Conservation (phyloP, 805 yeast species). For the Nakazawaea laoshanensis region DNA sequence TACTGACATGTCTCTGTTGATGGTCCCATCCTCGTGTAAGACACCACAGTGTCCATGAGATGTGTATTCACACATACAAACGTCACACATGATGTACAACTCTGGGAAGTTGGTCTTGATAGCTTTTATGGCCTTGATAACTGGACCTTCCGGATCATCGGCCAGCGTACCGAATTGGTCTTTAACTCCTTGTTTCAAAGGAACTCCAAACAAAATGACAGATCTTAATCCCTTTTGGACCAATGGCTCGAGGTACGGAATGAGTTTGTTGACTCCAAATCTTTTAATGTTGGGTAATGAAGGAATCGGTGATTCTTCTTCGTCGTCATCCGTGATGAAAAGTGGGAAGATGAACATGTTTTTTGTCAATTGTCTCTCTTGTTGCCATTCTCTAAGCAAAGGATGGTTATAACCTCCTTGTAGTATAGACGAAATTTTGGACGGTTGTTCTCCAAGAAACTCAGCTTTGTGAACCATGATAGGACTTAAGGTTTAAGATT, state of each 20-base stretch:
- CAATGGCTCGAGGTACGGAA: slow-evolving; percentile 61
- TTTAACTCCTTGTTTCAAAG: slow-evolving; percentile 64
- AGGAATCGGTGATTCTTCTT: slow-evolving; percentile 67
- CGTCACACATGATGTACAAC: slow-evolving; percentile 85
- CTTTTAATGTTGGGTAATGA: slow-evolving; percentile 85
- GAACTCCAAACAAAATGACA: slow-evolving; percentile 90
- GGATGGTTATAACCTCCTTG: slow-evolving; percentile 96
- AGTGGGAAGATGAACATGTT: slow-evolving; percentile 90
- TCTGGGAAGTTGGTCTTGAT: slow-evolving; percentile 66
- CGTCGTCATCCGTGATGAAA: slow-evolving; percentile 72
- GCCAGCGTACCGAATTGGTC: slow-evolving; percentile 84
- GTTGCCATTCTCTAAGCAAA: slow-evolving; percentile 84
- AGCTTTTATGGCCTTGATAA: slow-evolving; percentile 66
- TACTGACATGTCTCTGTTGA: slow-evolving; percentile 68
- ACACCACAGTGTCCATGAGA: slow-evolving; percentile 98
- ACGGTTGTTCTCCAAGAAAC: slow-evolving; percentile 47
- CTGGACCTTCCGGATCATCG: slow-evolving; percentile 95
- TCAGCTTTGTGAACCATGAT: slow-evolving; percentile 70
- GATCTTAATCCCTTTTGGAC: slow-evolving; percentile 77
- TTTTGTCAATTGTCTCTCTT: slow-evolving; percentile 73
- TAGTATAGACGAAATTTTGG: slow-evolving; percentile 65
- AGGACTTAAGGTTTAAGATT: background rate
- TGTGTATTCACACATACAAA: slow-evolving; percentile 94
- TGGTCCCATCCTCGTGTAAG: slow-evolving; percentile 76
- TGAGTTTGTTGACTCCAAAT: slow-evolving; percentile 72